A percentile compares a stretch with the other conserved stretches of the same genome.
These are phyloP conservation scores for Cryptococcus sp. DNA, from an alignment of 1,284 basidiomycete genomes.

Conservation along the genomic window DNA sequence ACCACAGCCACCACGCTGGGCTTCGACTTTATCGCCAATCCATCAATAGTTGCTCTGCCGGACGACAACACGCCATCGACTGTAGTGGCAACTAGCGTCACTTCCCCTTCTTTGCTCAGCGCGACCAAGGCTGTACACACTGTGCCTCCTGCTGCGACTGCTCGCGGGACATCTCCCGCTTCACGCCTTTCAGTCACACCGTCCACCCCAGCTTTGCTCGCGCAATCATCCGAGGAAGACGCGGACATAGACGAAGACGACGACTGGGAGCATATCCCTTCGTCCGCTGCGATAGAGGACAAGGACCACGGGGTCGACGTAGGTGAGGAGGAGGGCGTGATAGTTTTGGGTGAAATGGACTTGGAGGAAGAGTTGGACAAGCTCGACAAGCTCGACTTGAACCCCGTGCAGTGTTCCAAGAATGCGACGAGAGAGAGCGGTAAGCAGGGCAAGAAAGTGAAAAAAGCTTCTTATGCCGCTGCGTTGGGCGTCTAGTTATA, in stretches of 20 bases:
- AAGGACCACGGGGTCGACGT: slow-evolving; percentile 15
- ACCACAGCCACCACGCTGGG: slow-evolving; percentile 45
- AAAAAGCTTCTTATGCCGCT: slow-evolving; percentile 9
- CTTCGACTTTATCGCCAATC: slow-evolving; percentile 46
- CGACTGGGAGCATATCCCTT: slow-evolving; percentile 44
- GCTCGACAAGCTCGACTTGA: not conserved
- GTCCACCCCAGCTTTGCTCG: slow-evolving; percentile 25
- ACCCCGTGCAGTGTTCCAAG: too few relatives aligned
- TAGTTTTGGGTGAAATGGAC: slow-evolving; percentile 45
- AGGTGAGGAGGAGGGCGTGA: slow-evolving; percentile 35
- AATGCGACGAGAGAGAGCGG: not conserved
- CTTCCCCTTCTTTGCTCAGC: slow-evolving; percentile 2
- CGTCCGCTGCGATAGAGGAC: slow-evolving; percentile 1
- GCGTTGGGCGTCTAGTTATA: slow-evolving; percentile 4
- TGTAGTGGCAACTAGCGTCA: not conserved
- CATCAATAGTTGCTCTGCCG: slow-evolving; percentile 33
- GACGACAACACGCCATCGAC: slow-evolving; percentile 25
- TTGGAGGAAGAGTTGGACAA: slow-evolving; percentile 37
- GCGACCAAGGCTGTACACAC: slow-evolving; percentile 2
- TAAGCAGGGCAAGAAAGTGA: slow-evolving; percentile 3
- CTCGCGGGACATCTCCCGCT: not conserved
- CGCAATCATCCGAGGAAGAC: slow-evolving; percentile 9
- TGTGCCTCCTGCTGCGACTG: not conserved
- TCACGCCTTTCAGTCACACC: slow-evolving; percentile 17
- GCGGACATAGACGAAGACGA: slow-evolving; percentile 28